A percentile compares a stretch with the other conserved stretches of the same genome.
Conservation (phyloP, 352 stramenopile genomes). For the Phytophthora fragariae region DNA sequence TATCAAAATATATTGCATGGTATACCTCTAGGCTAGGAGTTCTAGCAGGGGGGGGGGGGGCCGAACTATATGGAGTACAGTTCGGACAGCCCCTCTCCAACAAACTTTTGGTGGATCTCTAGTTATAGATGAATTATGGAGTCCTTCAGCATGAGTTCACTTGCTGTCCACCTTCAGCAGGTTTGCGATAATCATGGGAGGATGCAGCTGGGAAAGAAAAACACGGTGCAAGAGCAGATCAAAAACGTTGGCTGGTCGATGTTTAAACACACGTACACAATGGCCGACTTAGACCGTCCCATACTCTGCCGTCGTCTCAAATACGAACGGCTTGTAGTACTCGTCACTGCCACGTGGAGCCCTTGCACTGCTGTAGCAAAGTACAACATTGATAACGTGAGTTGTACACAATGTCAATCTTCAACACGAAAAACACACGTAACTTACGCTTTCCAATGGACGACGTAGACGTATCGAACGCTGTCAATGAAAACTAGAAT, state of each 20-base stretch:
- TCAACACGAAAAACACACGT: background rate
- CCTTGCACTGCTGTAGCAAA: slow-evolving; percentile 15
- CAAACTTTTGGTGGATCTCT: too few species aligned
- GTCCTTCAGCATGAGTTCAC: too few species aligned
- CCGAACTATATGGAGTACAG: too few species aligned
- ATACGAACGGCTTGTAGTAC: slow-evolving; percentile 58
- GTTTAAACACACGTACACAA: slow-evolving; percentile 44
- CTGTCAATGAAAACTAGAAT: slow-evolving; percentile 53
- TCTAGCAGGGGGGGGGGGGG: too few species aligned
- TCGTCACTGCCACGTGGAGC: slow-evolving; percentile 40
- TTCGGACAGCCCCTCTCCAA: too few species aligned
- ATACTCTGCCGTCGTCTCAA: slow-evolving; percentile 61
- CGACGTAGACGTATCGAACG: slow-evolving; percentile 52
- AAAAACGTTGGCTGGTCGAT: slow-evolving; percentile 28
- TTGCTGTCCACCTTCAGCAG: too few species aligned
- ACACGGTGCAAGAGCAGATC: slow-evolving; percentile 22
- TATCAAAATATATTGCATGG: too few species aligned
- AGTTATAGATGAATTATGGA: too few species aligned
- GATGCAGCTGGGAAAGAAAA: background rate
- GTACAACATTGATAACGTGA: background rate
- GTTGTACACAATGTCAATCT: background rate
- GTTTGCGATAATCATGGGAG: too few species aligned
- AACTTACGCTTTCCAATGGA: slow-evolving; percentile 61
- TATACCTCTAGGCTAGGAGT: too few species aligned
- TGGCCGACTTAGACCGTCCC: slow-evolving; percentile 49